Percentiles rank a stretch among this genome's conserved stretches.
These are phyloP conservation scores for Lantana camara DNA, from an alignment of 257 asterid species.

Conservation along the genomic window DNA sequence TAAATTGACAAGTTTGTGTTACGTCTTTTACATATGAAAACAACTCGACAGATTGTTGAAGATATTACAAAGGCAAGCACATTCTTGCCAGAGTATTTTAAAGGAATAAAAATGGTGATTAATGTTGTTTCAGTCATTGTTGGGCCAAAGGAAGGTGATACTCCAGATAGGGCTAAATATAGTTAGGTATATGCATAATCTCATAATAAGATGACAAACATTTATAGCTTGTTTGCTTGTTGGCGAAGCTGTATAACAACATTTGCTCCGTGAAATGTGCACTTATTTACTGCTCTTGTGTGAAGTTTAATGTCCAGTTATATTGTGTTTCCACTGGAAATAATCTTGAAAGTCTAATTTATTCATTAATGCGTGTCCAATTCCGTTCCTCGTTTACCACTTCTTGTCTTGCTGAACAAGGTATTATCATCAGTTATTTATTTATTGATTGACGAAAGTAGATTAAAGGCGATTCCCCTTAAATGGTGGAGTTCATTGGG, in stretches of 20 bases:
- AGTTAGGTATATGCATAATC: conserved; percentile 65
- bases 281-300: conserved; percentile 14
- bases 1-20: not conserved
- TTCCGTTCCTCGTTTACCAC: too few relatives aligned
- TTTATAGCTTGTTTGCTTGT: too few relatives aligned
- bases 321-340: conserved; percentile 50
- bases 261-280: conserved; percentile 3
- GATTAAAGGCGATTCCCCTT: conserved; percentile 98
- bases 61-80: conserved; percentile 88
- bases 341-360: conserved; percentile 26
- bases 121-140: conserved; percentile 92
- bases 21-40: not conserved
- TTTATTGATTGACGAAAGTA: conserved; percentile 45
- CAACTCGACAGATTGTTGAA: conserved; percentile 66
- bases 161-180: conserved; percentile 94
- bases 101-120: conserved; percentile 79
- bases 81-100: conserved; percentile 73
- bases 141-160: conserved; percentile 99
- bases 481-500: conserved; percentile 94
- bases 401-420: too few relatives aligned
- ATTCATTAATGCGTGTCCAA: conserved; percentile 25
- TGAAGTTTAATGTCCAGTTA: conserved; percentile 5
- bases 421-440: too few relatives aligned
- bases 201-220: conserved; percentile 13
- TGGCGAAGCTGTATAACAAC: not conserved